These are phyloP conservation scores for Alternaria novae-zelandiae DNA, from an alignment of 2,329 filamentous ascomycete species.

Conservation along the genomic window DNA sequence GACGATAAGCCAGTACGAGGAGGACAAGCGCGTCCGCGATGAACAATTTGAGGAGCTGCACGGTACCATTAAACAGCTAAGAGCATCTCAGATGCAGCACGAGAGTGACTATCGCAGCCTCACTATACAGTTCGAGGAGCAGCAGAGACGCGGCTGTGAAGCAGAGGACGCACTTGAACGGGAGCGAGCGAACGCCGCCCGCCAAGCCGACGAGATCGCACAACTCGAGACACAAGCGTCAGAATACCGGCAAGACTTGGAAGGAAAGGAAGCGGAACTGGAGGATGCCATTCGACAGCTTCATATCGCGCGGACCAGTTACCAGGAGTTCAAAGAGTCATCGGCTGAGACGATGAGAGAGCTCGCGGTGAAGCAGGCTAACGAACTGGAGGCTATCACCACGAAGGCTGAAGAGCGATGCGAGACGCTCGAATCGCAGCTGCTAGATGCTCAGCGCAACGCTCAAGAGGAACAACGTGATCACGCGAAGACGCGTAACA, in stretches of 20 bases:
- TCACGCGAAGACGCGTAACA: slow-evolving; percentile 20
- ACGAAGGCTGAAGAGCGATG: slow-evolving; percentile 20
- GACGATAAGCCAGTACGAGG: slow-evolving; percentile 24
- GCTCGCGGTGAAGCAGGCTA: slow-evolving; percentile 24
- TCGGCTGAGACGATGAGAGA: slow-evolving; percentile 24
- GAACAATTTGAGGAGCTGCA: slow-evolving; percentile 14
- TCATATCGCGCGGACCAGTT: slow-evolving; percentile 21
- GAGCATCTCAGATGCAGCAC: slow-evolving; percentile 12
- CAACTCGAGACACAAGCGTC: slow-evolving; percentile 25
- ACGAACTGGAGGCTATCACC: slow-evolving; percentile 20
- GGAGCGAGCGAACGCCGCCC: slow-evolving; percentile 17
- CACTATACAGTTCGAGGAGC: slow-evolving; percentile 35
- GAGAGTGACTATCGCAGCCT: slow-evolving; percentile 18
- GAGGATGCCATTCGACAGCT: slow-evolving; percentile 18
- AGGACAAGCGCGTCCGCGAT: slow-evolving; percentile 15
- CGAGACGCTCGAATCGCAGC: slow-evolving; percentile 22
- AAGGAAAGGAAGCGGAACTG: slow-evolving; percentile 25
- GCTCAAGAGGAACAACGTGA: slow-evolving; percentile 7
- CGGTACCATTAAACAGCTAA: slow-evolving; percentile 8
- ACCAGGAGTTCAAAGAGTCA: slow-evolving; percentile 26
- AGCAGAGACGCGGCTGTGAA: slow-evolving; percentile 35
- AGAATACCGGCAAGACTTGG: slow-evolving; percentile 27
- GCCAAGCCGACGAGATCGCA: slow-evolving; percentile 30
- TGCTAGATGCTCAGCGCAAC: slow-evolving; percentile 20
- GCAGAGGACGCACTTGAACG: slow-evolving; percentile 31